A percentile compares a stretch with the other conserved stretches of the same genome.
Evolutionary conservation across 2,329 filamentous ascomycete species (phyloP).

Genomic region (Aspergillaceae sp.): DNA sequence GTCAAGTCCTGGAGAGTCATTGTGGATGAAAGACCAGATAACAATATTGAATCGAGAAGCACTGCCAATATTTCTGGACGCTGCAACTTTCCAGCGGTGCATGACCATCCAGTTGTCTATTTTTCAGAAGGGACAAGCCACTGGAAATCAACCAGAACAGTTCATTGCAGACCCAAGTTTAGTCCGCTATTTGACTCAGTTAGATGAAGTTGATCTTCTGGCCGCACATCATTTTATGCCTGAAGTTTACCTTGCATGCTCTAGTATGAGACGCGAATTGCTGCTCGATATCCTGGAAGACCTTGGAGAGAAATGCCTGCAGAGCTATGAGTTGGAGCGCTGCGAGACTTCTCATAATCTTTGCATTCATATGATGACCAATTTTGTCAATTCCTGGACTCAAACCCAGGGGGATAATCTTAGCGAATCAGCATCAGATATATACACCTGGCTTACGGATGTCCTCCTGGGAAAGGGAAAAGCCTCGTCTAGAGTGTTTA

Average conservation of each 20-base stretch:
- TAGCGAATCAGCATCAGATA: constrained; percentile 57
- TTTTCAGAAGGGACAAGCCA: constrained; percentile 13
- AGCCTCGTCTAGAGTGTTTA: constrained; percentile 61
- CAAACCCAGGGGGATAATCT: constrained; percentile 50
- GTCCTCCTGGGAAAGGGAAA: constrained; percentile 58
- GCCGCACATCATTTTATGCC: constrained; percentile 24
- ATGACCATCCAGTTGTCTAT: constrained; percentile 28
- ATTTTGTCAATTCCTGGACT: constrained; percentile 56
- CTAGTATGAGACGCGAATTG: constrained; percentile 24
- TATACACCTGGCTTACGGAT: constrained; percentile 71
- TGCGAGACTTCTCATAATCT: constrained; percentile 65
- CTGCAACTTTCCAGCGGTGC: constrained; percentile 28
- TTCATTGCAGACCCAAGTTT: constrained; percentile 8
- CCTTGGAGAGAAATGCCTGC: constrained; percentile 42
- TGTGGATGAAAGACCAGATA: constrained; percentile 15
- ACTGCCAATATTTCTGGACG: constrained; percentile 22
- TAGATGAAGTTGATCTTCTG: constrained; percentile 32
- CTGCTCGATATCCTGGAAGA: constrained; percentile 40
- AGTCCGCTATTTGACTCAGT: constrained; percentile 28
- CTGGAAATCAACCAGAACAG: constrained; percentile 1
- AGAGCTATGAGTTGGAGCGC: constrained; percentile 54
- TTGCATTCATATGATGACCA: constrained; percentile 60
- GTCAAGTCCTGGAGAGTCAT: constrained; percentile 15
- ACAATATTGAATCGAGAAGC: constrained; percentile 25
- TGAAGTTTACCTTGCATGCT: constrained; percentile 22